Conservation (phyloP, 371 early-diverging fungal species). For the Synchytrium microbalum region DNA sequence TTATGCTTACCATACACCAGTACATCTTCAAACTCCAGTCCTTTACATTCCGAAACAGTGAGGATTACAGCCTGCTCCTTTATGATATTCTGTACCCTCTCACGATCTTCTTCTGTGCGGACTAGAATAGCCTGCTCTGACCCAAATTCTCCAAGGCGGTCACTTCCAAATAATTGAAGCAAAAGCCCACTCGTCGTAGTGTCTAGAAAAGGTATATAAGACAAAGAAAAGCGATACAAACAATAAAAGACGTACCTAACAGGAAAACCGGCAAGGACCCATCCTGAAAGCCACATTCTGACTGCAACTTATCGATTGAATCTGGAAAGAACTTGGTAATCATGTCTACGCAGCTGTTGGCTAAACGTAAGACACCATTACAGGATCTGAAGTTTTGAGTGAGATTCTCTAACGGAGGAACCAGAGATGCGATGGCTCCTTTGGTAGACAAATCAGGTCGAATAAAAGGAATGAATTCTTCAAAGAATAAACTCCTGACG, state of each 20-base stretch:
- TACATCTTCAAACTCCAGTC: conserved; percentile 21
- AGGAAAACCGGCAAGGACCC: conserved; percentile 1
- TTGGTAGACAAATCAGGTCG: conserved; percentile 8
- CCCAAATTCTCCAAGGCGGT: not conserved
- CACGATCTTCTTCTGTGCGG: conserved; percentile 3
- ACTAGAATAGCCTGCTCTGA: conserved; percentile 9
- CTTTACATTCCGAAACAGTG: conserved; percentile 18
- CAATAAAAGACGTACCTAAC: not conserved
- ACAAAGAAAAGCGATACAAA: too few species aligned
- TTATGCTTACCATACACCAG: conserved; percentile 7
- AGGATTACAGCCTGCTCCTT: conserved; percentile 11
- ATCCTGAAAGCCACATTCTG: not conserved
- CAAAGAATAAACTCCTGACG: conserved; percentile 7
- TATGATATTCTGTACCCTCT: conserved; percentile 1
- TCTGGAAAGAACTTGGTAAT: not conserved
- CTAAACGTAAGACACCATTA: not conserved
- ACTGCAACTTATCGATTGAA: not conserved
- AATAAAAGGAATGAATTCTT: conserved; percentile 8
- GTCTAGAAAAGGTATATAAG: too few species aligned
- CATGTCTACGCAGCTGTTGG: not conserved
- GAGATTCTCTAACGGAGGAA: not conserved
- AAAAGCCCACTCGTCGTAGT: too few species aligned
- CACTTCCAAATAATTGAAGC: not conserved
- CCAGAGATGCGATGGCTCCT: conserved; percentile 2
- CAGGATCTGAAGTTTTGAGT: not conserved